Base-by-base conservation (phyloP, 1,139 yeast genomes). In the Yamadazyma songkhlaensis region DNA sequence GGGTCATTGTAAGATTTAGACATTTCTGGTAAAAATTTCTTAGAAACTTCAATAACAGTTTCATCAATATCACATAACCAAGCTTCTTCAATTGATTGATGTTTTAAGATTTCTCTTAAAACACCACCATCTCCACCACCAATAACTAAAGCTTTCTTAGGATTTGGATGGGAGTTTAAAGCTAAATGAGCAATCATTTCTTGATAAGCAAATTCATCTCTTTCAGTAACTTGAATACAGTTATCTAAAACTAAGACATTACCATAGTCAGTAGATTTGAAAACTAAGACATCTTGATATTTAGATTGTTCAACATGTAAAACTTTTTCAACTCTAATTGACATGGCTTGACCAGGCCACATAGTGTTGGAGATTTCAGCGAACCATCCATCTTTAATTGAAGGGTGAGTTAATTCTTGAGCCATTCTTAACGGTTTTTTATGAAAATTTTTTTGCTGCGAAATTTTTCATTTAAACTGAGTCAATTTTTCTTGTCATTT, bases 111-210 rank as follows among this genome's bases (percentile, higher is more conserved):
- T 65, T 89, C 97, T 64, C 97, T 77, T 56, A 89, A 74, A 41
- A 89, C 96, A 60, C 97, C 97, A 53, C 97, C 97, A 57, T 89
- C 97, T 53, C 97, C 97, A 48, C 97, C 97, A 42, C 97, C 97
- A 58, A 89, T 83, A 42, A 89, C 95, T 46, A 89, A 72, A 24
- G 92, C 96, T 57, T 75, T 81, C 72, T 84, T 85, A 38, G 97
- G 97, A 67, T 83, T 77, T 43, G 95, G 89, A 67, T 89, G 97
- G 32, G 94, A 79, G 77, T 84, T 85, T 65, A 89, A 57, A 10
- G 95, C 95, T 55, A 89, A 72, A 64, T 89, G 96, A 30, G 96
- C 69, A 60, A 89, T 89, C 95, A 89, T 87, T 64, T 89, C 97
- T 69, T 89, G 97, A 71, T 87, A 87, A 37, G 96, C 79, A 62